Conservation (phyloP, 306 rosid genomes). For the Acacia crassicarpa region DNA sequence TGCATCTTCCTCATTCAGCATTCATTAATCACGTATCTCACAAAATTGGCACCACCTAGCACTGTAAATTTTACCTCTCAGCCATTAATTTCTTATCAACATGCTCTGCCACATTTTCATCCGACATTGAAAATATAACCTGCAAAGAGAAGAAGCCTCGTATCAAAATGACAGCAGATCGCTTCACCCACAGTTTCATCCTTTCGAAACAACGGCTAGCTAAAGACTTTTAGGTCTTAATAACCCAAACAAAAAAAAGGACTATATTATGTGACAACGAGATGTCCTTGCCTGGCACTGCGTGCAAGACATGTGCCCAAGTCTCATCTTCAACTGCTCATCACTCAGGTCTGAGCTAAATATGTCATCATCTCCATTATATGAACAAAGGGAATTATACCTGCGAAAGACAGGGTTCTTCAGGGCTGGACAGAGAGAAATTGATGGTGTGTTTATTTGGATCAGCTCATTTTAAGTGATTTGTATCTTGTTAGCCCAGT, state of each 20-base stretch:
- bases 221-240: conserved; percentile 4
- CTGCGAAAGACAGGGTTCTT: conserved; percentile 43
- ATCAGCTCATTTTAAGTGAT: too few relatives aligned
- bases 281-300: conserved; percentile 73
- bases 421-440: background rate
- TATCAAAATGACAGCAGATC: background rate
- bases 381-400: conserved; percentile 91
- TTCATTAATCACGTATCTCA: background rate
- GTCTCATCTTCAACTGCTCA: conserved; percentile 79
- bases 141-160: conserved; percentile 34
- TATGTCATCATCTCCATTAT: conserved; percentile 95
- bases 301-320: conserved; percentile 87
- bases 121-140: conserved; percentile 94
- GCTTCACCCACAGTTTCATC: background rate
- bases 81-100: conserved; percentile 86
- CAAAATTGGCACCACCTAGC: background rate
- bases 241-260: conserved; percentile 11
- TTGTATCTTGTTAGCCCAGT: background rate
- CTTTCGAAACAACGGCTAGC: background rate
- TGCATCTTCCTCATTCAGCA: conserved; percentile 35
- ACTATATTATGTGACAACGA: background rate
- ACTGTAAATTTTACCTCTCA: conserved; percentile 54
- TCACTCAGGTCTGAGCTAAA: conserved; percentile 97
- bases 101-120: conserved; percentile 87
- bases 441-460: too few relatives aligned